Evolutionary conservation across 345 rosid species (phyloP).

Genomic region (Anastatica hierochuntica): DNA sequence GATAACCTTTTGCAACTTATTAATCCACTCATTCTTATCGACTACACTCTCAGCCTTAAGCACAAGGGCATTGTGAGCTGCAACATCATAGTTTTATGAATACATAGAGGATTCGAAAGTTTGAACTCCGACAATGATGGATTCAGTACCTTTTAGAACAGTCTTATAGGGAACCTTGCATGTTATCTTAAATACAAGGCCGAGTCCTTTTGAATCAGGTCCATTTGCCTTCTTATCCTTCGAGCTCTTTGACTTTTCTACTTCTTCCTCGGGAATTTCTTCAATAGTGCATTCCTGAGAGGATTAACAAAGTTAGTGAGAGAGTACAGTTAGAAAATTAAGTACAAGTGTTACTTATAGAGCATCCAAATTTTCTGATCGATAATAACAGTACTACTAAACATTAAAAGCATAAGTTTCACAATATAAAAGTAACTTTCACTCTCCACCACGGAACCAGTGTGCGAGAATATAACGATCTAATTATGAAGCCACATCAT

Average conservation of each 20-base stretch:
- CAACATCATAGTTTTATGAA: slow-evolving; percentile 14
- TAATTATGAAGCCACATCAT: slow-evolving; percentile 1
- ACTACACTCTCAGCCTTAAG: slow-evolving; percentile 82
- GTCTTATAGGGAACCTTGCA: slow-evolving; percentile 92
- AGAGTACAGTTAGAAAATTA: background rate
- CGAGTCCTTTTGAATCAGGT: slow-evolving; percentile 52
- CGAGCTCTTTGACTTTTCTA: slow-evolving; percentile 56
- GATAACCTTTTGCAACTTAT: slow-evolving; percentile 55
- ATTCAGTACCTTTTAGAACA: slow-evolving; percentile 65
- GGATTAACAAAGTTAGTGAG: slow-evolving; percentile 1
- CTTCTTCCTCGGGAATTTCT: slow-evolving; percentile 74
- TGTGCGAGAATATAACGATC: slow-evolving; percentile 1
- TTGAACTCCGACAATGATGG: slow-evolving; percentile 9
- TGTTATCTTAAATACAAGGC: slow-evolving; percentile 68
- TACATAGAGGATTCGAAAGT: slow-evolving; percentile 1
- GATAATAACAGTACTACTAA: background rate
- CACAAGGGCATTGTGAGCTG: slow-evolving; percentile 83
- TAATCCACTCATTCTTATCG: slow-evolving; percentile 85
- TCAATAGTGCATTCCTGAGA: slow-evolving; percentile 83
- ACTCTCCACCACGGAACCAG: background rate
- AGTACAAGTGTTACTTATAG: background rate
- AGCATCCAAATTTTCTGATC: background rate
- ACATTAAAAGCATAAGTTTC: background rate
- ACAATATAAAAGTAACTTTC: background rate
- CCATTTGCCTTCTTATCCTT: slow-evolving; percentile 88